Evolutionary conservation across 495 filamentous ascomycete species (phyloP), one percentile per base, ranked within the genome.

Genomic region (Penicillium egyptiacum): DNA sequence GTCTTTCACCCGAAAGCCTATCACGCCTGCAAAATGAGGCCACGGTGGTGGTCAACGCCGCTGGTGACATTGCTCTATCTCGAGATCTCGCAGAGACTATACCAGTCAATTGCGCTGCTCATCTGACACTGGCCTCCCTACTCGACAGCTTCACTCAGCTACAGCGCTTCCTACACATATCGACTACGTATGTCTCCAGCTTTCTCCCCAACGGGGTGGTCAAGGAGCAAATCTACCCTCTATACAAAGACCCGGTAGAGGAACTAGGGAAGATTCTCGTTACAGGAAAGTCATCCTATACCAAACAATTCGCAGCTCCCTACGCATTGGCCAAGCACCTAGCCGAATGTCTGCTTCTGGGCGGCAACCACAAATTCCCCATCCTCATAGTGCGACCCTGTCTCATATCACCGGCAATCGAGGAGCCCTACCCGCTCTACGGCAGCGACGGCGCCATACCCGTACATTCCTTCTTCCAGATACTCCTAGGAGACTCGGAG

Each of bases 281-380:
- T 0, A 53, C 51, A 16, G 55, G 58, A 8, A 8, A 56, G 0
- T 59, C 61, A 1, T 28, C 55, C 4, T 50, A 43, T 7, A 51
- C 48, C 2, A 39, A 57, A 14, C n/a, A 48, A 4, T 67, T 67
- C 44, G 20, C 46, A 1, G 52, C 49, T 2, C 65, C 67, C 2
- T 70, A 66, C 17, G 53, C 47, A 6, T 43, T 57, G 47, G 54
- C 62, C 11, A 70, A 70, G 20, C 51, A 70, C 49, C 45, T 68
- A 4, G 53, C 58, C 1, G 67, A 70, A 39, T 22, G 55, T n/a
- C 17, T 68, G 5, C 35, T 66, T 5, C 5, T 64, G 1, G 11
- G 28, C 0, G 52, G 41, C 0, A 16, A 58, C 8, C 33, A 35
- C 2, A 17, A 42, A 4, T 20, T 44, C 7, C 56, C 54, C 5